phyloP scores from a whole-genome alignment of 345 rosid species.

The Ceriops decandra region DNA sequence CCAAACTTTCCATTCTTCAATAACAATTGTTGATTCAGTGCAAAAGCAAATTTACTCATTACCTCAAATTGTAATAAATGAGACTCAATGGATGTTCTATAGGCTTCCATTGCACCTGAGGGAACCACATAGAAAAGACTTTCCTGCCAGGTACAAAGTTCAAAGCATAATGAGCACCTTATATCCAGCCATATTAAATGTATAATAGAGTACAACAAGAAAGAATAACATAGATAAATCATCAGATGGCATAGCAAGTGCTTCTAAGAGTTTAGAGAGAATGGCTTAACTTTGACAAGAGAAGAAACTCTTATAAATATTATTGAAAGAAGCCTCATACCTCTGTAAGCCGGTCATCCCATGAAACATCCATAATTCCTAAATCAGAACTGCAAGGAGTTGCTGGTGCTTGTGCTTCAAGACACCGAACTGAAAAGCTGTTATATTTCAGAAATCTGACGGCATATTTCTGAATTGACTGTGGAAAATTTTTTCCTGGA shows the following conservation, averaged over 20 bases:
- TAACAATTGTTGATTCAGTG: background rate
- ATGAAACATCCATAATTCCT: slow-evolving; percentile 52
- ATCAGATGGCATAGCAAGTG: background rate
- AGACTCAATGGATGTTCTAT: slow-evolving; percentile 77
- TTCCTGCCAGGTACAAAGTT: slow-evolving; percentile 54
- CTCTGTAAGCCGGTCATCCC: slow-evolving; percentile 78
- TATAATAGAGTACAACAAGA: background rate
- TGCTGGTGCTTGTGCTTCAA: slow-evolving; percentile 57
- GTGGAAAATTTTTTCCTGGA: slow-evolving; percentile 32
- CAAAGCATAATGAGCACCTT: slow-evolving; percentile 14
- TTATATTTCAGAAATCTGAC: slow-evolving; percentile 64
- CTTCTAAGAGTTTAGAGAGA: background rate
- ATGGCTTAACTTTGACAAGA: background rate
- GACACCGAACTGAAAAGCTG: slow-evolving; percentile 41
- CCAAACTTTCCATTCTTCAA: background rate
- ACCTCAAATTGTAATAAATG: slow-evolving; percentile 58
- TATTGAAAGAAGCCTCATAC: slow-evolving; percentile 40
- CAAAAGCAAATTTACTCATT: slow-evolving; percentile 10
- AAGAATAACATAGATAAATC: background rate
- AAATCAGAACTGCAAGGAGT: slow-evolving; percentile 51
- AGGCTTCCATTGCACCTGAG: slow-evolving; percentile 71
- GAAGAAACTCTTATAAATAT: background rate
- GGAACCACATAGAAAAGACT: slow-evolving; percentile 89
- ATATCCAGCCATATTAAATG: slow-evolving; percentile 1
- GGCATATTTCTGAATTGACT: slow-evolving; percentile 68